Evolutionary conservation across 805 yeast genomes (phyloP), one percentile per base, ranked within the genome.

Genomic region (Myxozyma melibiosi): DNA sequence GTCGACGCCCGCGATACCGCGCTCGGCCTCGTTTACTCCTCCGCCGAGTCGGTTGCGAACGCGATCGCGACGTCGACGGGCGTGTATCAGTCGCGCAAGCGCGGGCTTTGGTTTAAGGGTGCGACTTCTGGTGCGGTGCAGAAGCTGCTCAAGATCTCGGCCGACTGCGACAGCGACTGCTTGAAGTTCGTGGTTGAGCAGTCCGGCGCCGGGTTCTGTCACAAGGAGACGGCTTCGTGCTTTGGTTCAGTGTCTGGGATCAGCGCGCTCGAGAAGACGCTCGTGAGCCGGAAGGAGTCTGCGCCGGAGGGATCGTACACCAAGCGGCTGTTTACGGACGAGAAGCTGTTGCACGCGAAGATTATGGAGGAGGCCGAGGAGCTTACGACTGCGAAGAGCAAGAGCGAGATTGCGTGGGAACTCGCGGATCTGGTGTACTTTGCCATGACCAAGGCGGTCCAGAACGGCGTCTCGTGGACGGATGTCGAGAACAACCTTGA

Each of bases 301-400:
- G 95, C 98, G 2, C 96, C 96, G 18, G 88, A 79, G 63, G 97
- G 96, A 1, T 91, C 97, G n/a, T 94, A 94, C 76, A 92, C 99
- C 14, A 84, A 86, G 68, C 80, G 99, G 63, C 76, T 94, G 61
- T 90, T 92, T 68, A 79, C 82, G 50, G 98, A 94, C 73, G 83
- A 82, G 39, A 79, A 77, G 25, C 77, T 94, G 50, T 78, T 94
- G 65, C 76, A 79, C 55, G 97, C 98, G 25, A 89, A 94, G 77
- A 85, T 94, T 74, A 83, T 84, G 71, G 99, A 94, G 75, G 99
- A 94, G 74, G 95, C 97, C 42, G 97, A 92, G 68, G 99, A 94
- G 73, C 81, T 94, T 61, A 83, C 90, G 31, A 97, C 90, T 57
- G 98, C 99, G 16, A 78, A 77, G 35, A 67, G 76, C 4, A 79